Evolutionary conservation across 164 flowering plant genomes (phyloP).

Genomic region (Platanus orientalis): DNA sequence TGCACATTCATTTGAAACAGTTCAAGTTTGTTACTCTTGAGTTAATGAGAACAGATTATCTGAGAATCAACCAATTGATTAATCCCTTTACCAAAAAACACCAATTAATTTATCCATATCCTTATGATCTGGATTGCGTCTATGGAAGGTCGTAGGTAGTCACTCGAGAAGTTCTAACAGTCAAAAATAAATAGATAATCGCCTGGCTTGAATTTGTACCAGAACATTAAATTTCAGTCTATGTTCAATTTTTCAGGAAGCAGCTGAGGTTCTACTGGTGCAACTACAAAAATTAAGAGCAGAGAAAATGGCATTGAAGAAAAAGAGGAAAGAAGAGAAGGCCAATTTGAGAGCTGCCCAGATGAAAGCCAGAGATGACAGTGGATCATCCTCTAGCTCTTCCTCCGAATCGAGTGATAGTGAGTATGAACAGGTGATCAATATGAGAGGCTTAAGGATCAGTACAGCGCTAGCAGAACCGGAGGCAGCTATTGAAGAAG

Average conservation of each 20-base stretch:
- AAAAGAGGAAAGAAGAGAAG: conserved; percentile 43
- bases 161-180: too few species aligned
- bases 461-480: conserved; percentile 5
- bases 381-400: conserved; percentile 34
- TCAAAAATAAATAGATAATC: too few species aligned
- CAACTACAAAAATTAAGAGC: conserved; percentile 41
- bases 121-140: background rate
- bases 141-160: too few species aligned
- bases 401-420: conserved; percentile 55
- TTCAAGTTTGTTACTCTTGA: too few species aligned
- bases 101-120: too few species aligned
- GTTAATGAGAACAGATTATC: too few species aligned
- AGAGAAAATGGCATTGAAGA: conserved; percentile 49
- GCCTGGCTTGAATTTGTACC: background rate
- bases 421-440: conserved; percentile 46
- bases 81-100: background rate
- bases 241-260: conserved; percentile 28
- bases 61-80: background rate
- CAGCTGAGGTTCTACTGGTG: conserved; percentile 30
- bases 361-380: conserved; percentile 10
- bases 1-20: too few species aligned
- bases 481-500: too few species aligned
- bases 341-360: conserved; percentile 24
- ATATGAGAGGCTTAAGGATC: conserved; percentile 33
- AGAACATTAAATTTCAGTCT: background rate